Percentiles rank a stretch among this genome's conserved stretches.
Conservation (phyloP, 148 eudicot genomes). For the Rhododendron vialii region DNA sequence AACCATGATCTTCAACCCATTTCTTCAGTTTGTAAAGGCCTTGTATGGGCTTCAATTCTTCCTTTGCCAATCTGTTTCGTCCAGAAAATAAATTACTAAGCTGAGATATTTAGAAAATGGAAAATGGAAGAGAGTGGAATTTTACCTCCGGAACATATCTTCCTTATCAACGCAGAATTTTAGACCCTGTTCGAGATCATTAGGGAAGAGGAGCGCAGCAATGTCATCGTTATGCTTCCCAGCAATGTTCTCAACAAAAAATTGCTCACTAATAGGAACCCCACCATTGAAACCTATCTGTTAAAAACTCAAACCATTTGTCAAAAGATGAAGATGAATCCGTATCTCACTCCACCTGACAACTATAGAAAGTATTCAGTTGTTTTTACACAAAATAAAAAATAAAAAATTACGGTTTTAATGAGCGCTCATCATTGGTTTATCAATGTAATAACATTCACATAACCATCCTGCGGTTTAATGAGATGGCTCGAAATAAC, state of each 20-base stretch:
- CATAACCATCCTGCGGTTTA: neutral
- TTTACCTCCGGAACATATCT: slow-evolving; percentile 71
- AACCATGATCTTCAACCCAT: slow-evolving; percentile 81
- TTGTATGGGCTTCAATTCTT: slow-evolving; percentile 57
- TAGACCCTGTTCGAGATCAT: slow-evolving; percentile 61
- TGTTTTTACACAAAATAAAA: neutral
- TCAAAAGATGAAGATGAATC: neutral
- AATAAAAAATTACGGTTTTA: neutral
- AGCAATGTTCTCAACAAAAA: slow-evolving; percentile 63
- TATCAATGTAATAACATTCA: neutral
- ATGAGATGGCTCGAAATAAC: neutral
- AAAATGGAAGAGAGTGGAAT: neutral
- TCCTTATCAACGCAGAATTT: slow-evolving; percentile 77
- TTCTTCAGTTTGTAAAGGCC: slow-evolving; percentile 67
- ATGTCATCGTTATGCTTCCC: slow-evolving; percentile 88
- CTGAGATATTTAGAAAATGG: neutral
- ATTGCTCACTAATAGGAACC: slow-evolving; percentile 72
- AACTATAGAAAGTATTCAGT: slow-evolving; percentile 4
- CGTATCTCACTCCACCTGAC: neutral
- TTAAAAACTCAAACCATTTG: neutral
- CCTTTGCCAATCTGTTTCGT: slow-evolving; percentile 53
- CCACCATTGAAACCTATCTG: slow-evolving; percentile 91
- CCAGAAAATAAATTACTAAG: neutral
- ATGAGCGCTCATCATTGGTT: neutral
- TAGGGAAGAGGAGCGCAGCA: slow-evolving; percentile 68